Evolutionary conservation across 1,284 basidiomycete species (phyloP), one percentile per base, ranked within the genome.

Genomic region (Thecaphora thlaspeos): DNA sequence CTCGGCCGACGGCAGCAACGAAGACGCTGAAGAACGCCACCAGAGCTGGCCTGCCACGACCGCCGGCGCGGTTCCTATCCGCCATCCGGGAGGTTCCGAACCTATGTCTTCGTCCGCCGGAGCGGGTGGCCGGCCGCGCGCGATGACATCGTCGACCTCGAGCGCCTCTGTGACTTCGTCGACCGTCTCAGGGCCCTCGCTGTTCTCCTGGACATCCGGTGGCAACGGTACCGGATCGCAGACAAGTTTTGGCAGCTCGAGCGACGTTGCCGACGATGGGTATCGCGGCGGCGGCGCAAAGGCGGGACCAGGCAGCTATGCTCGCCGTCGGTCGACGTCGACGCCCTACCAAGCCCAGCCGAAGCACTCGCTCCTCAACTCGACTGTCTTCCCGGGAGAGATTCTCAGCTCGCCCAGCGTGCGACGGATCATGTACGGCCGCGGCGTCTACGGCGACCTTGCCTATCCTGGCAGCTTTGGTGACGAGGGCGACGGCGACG

Each of bases 341-440:
- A 28, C 26, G 26, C 26, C 40, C 10, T 46, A 43, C 45, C 60
- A 69, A 24, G 48, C 62, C 8, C 72, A 73, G 42, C 72, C 70
- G 10, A 42, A 42, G 11, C 63, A 68, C 15, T 69, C 61, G 14
- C 41, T 71, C 41, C 61, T 76, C 45, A 68, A 69, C 47, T 71
- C 71, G 8, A 70, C 70, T 37, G 46, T 74, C 38, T 59, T 57
- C 28, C 70, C 72, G 3, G 15, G 18, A 28, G 69, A 76, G 43
- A 41, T 74, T 34, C 44, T 76, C 41, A 41, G 37, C 4, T 60
- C 68, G 11, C 70, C 70, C 21, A 43, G 22, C 41, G 34, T 62
- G 28, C 37, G 48, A 37, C 53, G 62, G 14, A 46, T 45, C 46
- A 37, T 61, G 50, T 57, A 57, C 24, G 57, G 57, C 4, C 57